Base-by-base conservation (phyloP, 2,329 filamentous ascomycete species). In the Scytalidium sp. region DNA sequence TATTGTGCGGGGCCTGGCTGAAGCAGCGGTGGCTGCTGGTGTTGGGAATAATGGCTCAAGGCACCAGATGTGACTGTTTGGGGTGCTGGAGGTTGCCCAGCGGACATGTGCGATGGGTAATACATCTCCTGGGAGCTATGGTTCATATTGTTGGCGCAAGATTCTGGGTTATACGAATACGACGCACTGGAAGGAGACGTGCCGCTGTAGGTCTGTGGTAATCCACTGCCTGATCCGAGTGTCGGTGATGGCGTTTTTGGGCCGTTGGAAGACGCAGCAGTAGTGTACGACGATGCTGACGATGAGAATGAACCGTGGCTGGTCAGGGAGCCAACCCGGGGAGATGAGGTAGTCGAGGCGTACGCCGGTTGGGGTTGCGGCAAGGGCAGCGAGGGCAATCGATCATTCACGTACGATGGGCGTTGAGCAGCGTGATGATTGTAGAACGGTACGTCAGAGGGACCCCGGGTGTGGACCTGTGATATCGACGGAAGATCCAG, bases 401-500 rank as follows among this genome's bases (percentile, higher is more conserved):
- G 87, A 68, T 90, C 86, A 75, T 75, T 86, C 73, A 76, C 76
- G 76, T 87, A 87, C 71, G 83, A 74, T 67, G 83, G 70, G 63
- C 79, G 75, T 68, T 86, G 81, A 58, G 75, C 69, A 66, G 81
- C 79, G 73, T 86, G 80, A 67, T 79, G 75, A 72, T 84, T 85
- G 73, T 85, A 88, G 73, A 83, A 90, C 69, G 77, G 70, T 64
- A 80, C 77, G 73, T 92, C 86, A 72, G 81, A 79, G 67, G 80
- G 79, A 76, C 85, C 86, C 83, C 88, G 85, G 81, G 85, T 83
- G 74, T 89, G 85, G 76, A 88, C 83, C 77, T 89, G 85, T 67
- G 87, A 87, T 68, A 91, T 87, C 75, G 88, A 88, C 75, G 89
- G 88, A 72, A 92, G 84, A 88, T 92, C 90, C 90, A 95, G 90